Conservation (phyloP, 179 eudicot species). For the Beta lomatogona region DNA sequence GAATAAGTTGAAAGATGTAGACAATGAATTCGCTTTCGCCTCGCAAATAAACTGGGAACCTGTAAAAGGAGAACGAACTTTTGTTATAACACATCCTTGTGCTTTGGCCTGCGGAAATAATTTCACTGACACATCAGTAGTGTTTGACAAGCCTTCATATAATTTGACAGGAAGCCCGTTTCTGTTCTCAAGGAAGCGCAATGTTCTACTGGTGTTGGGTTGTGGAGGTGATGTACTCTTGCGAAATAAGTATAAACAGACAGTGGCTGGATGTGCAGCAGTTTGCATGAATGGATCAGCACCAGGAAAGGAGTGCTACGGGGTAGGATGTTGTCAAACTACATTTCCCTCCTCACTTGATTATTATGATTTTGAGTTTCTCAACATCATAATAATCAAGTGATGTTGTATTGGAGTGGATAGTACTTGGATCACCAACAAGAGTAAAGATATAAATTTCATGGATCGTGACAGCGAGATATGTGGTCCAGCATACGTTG, state of each 20-base stretch:
- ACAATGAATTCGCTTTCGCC: too few relatives aligned
- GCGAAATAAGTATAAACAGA: background rate
- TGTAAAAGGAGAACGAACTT: background rate
- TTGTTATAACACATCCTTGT: background rate
- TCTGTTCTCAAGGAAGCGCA: constrained; percentile 17
- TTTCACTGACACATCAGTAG: too few relatives aligned
- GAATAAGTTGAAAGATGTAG: too few relatives aligned
- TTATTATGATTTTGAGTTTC: constrained; percentile 2
- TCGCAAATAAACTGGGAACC: constrained; percentile 4
- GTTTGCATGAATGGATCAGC: background rate
- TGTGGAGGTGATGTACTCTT: constrained; percentile 18
- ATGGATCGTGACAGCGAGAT: background rate
- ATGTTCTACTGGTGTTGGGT: constrained; percentile 11
- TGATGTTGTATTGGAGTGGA: too few relatives aligned
- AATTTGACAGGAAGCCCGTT: constrained; percentile 24
- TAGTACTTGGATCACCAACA: constrained; percentile 1
- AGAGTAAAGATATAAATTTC: background rate
- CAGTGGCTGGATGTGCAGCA: constrained; percentile 25
- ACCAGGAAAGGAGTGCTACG: constrained; percentile 1
- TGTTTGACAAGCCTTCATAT: background rate
- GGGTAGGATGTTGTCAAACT: constrained; percentile 18
- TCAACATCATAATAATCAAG: too few relatives aligned
- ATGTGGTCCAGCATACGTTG: background rate
- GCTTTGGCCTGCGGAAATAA: background rate
- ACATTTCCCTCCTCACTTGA: constrained; percentile 7